Conservation (phyloP, 805 yeast species). For the Yarrowia divulgata region DNA sequence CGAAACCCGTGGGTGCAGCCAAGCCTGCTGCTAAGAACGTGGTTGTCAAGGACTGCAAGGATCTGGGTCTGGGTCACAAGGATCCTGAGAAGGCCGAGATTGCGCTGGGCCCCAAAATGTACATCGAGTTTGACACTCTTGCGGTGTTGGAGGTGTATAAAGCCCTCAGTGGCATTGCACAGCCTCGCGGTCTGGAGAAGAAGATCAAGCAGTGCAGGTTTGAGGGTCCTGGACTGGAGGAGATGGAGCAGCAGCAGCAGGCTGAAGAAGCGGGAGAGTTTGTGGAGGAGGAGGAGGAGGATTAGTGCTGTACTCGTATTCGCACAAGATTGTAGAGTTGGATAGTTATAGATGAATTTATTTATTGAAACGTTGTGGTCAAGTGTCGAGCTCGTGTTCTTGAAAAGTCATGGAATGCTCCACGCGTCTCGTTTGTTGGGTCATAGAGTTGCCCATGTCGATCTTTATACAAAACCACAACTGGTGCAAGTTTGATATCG, state of each 20-base stretch:
- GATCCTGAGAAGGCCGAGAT: constrained; percentile 21
- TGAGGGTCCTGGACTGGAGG: constrained; percentile 1
- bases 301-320: no score
- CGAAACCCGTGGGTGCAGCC: not conserved
- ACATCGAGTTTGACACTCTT: constrained; percentile 17
- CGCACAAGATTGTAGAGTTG: no score
- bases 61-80: constrained; percentile 4
- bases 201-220: constrained; percentile 1
- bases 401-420: not conserved
- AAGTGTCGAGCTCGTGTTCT: not conserved
- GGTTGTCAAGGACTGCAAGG: constrained; percentile 5
- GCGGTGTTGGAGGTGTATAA: not conserved
- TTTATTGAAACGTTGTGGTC: constrained; percentile 1
- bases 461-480: not conserved
- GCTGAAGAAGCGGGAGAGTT: not conserved
- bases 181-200: not conserved
- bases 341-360: not conserved
- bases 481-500: not conserved
- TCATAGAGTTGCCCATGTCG: constrained; percentile 7
- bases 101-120: constrained; percentile 22
- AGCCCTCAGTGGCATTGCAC: not conserved
- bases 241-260: not conserved
- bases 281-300: not conserved
- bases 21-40: not conserved
- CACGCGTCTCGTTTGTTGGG: constrained; percentile 24